These are phyloP conservation scores for Penicillium sp. DNA, from an alignment of 2,329 filamentous ascomycete species.

Conservation along the genomic window DNA sequence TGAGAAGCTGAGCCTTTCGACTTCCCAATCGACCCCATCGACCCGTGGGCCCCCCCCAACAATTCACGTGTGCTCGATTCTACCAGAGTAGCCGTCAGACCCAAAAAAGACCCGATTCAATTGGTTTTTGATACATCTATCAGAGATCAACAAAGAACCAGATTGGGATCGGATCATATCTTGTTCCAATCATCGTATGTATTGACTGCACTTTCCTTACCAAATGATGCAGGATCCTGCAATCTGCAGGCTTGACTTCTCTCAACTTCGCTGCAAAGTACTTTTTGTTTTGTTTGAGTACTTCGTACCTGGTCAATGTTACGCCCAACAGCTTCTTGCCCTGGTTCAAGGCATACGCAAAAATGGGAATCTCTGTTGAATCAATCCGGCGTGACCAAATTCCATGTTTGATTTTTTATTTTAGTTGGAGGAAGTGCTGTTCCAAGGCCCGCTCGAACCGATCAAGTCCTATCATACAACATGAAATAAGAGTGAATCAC, in stretches of 20 bases:
- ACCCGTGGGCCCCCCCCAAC: constrained; percentile 23
- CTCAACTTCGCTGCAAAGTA: background rate
- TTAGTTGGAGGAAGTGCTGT: constrained; percentile 38
- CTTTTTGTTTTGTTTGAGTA: background rate
- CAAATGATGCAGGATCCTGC: background rate
- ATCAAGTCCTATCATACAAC: constrained; percentile 46
- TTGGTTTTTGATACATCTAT: background rate
- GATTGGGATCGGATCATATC: background rate
- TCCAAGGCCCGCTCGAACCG: constrained; percentile 45
- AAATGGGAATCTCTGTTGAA: background rate
- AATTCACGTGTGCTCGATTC: constrained; percentile 32
- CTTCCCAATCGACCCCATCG: constrained; percentile 1
- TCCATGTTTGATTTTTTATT: constrained; percentile 19
- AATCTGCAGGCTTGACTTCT: background rate
- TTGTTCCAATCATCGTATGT: background rate
- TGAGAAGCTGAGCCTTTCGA: constrained; percentile 23
- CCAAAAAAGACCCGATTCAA: constrained; percentile 3
- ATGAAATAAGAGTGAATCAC: constrained; percentile 39
- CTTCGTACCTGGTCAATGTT: background rate
- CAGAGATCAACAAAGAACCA: background rate
- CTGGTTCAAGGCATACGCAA: background rate
- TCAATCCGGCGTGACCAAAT: constrained; percentile 18
- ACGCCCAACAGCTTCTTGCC: background rate
- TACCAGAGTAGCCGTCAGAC: constrained; percentile 30
- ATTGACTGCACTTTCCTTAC: background rate